Evolutionary conservation across 768 basidiomycete genomes (phyloP), one percentile per base, ranked within the genome.

Genomic region (Mycena belliarum): DNA sequence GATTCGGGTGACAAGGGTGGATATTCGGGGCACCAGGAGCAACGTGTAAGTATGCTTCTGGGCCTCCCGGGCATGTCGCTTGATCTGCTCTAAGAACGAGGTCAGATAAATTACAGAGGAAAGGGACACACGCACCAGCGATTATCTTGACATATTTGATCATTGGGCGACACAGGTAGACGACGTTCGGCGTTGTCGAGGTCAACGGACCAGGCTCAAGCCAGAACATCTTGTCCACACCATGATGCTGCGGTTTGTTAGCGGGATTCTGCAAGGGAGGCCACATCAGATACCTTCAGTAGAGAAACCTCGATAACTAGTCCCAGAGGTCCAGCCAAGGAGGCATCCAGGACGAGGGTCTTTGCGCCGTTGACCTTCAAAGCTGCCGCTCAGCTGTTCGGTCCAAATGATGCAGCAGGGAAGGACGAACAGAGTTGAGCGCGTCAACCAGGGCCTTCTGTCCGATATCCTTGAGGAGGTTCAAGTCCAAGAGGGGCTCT

Each of bases 221-320:
- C 96, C 97, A 99, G 75, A 95, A 97, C 92, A 99, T 96, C 79
- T 97, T 97, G 77, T 98, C 95, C 4, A 99, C 93, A 6, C 94
- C 95, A 85, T 98, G 95, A 69, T 98, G 91, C 96, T 98, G 45
- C 35, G 43, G 23, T 58, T 49, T 15, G 53, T 47, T 32, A 37
- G 28, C 14, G 24, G 8, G 47, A 33, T 49, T 33, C 28, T 49
- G 0, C 20, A 44, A 23, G 24, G n/a, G 26, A 24, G 12, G 42
- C 29, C 53, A 46, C 53, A 32, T 29, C 26, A 5, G 65, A 26
- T 49, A 95, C 97, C 86, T 98, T 98, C 53, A 98, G 77, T 16
- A 95, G 73, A 2, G 94, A 84, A 1, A 98, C 93, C 65, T 98
- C 97, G 2, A 93, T 95, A n/a, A 98, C 86, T 12, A 99, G 82